Base-by-base conservation (phyloP, 805 yeast species). In the Metschnikowia continentalis region DNA sequence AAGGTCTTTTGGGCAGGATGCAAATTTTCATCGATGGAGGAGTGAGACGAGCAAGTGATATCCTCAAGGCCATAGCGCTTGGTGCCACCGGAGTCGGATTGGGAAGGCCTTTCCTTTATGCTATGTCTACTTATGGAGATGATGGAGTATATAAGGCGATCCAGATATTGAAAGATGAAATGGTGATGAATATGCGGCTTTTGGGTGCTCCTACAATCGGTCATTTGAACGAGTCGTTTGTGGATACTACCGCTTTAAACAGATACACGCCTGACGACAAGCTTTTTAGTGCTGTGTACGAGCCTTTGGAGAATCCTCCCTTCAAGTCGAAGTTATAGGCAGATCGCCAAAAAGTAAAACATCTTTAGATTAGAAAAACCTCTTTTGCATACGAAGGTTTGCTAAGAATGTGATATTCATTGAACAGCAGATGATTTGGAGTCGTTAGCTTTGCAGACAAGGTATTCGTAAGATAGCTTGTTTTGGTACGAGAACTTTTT, bases 11-110 rank as follows among this genome's bases (percentile, higher is more conserved):
- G 33, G 70, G 76, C 42, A 77, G 79, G 52, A 71, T 86, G 46
- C 88, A 84, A 58, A 76, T 87, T 7, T 86, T 72, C 62, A 65
- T 88, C 30, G 94, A 88, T 61, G 94, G 95, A 47, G 94, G 94
- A 35, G 74, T 87, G 26, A 76, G 90, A 54, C 75, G 92, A 59
- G 94, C 88, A 10, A 79, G 90, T 3, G 95, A 88, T 62, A 69
- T 88, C n/a, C 58, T 87, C 46, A 87, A 88, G 61, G 92, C 94
- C 0, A 64, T 88, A 13, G 82, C 88, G 51, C 71, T 87, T 3
- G 95, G 94, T 8, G 94, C 92, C 30, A 81, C 77, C 52, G 89
- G 88, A 3, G 83, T 80, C 3, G 94, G 94, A 0, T 66, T 88
- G 37, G 91, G 94, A 5, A 74, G 92, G 50, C 89, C 91, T 2